A percentile compares a stretch with the other conserved stretches of the same genome.
Evolutionary conservation across 2,329 filamentous ascomycete genomes (phyloP).

Genomic region (Ascochyta clinopodiicola): DNA sequence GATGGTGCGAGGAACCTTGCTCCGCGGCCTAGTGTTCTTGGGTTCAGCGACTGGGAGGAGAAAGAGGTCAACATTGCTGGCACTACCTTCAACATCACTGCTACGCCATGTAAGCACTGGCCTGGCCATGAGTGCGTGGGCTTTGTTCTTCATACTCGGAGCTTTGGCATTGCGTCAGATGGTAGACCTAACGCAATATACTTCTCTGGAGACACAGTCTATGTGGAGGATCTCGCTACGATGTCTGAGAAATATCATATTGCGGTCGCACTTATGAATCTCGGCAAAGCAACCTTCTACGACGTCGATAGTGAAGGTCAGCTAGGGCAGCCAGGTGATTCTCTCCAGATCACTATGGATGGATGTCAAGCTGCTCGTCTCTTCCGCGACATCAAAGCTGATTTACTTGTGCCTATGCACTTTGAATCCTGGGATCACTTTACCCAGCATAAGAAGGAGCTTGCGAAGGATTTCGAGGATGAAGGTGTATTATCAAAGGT

Average conservation of each 20-base stretch:
- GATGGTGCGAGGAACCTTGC: conserved; percentile 55
- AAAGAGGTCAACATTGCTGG: conserved; percentile 37
- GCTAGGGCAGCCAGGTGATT: too few species aligned
- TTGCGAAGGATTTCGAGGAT: too few species aligned
- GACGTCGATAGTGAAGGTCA: too few species aligned
- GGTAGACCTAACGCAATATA: conserved; percentile 56
- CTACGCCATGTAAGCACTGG: conserved; percentile 54
- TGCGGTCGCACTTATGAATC: too few species aligned
- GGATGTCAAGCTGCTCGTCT: too few species aligned
- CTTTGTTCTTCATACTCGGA: conserved; percentile 50
- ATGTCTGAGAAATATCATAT: conserved; percentile 1
- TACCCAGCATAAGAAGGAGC: too few species aligned
- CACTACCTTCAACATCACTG: conserved; percentile 50
- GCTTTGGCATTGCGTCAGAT: conserved; percentile 48
- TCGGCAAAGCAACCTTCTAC: too few species aligned
- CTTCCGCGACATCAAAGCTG: too few species aligned
- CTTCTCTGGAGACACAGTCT: conserved; percentile 59
- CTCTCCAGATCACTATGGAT: too few species aligned
- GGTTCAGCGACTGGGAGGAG: conserved; percentile 38
- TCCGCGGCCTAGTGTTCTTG: conserved; percentile 51
- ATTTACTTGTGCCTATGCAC: too few species aligned
- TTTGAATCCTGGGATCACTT: too few species aligned
- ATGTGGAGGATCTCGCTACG: conserved; percentile 47
- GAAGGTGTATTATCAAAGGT: too few species aligned
- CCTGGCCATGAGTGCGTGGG: conserved; percentile 56